phyloP scores from a whole-genome alignment of 2,329 filamentous ascomycete species.

The Aureobasidium namibiae region DNA sequence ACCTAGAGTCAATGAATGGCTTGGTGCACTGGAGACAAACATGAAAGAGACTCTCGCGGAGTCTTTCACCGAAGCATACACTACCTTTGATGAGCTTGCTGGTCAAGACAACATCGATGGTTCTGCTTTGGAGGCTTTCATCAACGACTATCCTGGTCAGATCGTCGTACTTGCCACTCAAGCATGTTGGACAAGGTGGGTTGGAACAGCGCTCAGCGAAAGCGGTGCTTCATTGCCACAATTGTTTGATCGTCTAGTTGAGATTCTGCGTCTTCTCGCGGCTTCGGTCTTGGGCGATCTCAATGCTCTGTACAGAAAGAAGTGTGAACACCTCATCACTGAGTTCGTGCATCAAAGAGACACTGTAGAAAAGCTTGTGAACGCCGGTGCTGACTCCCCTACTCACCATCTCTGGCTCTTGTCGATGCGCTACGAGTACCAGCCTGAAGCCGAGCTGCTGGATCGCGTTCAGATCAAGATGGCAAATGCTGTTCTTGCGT shows the following conservation, averaged over 20 bases:
- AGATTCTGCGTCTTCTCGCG: constrained; percentile 77
- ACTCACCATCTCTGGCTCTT: constrained; percentile 88
- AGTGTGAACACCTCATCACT: constrained; percentile 97
- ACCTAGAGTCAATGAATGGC: constrained; percentile 97
- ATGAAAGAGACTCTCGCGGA: constrained; percentile 95
- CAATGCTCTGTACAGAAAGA: constrained; percentile 79
- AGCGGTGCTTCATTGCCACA: constrained; percentile 61
- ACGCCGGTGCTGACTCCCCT: constrained; percentile 62
- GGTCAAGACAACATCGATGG: constrained; percentile 61
- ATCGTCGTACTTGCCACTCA: constrained; percentile 93
- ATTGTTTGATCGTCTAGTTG: constrained; percentile 74
- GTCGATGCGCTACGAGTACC: constrained; percentile 94
- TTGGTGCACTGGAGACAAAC: constrained; percentile 81
- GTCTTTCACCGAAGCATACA: constrained; percentile 75
- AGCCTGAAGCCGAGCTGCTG: constrained; percentile 68
- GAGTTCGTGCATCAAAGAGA: constrained; percentile 98
- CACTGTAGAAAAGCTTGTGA: constrained; percentile 76
- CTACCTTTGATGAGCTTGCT: constrained; percentile 74
- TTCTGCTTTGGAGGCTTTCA: constrained; percentile 66
- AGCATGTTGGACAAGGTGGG: constrained; percentile 82
- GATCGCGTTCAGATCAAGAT: constrained; percentile 85
- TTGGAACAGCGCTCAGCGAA: constrained; percentile 66
- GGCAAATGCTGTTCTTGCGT: constrained; percentile 91
- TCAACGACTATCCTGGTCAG: constrained; percentile 79
- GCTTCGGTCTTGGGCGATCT: constrained; percentile 85